Base-by-base conservation (phyloP, 1,284 basidiomycete genomes). In the Tilletia setariae region DNA sequence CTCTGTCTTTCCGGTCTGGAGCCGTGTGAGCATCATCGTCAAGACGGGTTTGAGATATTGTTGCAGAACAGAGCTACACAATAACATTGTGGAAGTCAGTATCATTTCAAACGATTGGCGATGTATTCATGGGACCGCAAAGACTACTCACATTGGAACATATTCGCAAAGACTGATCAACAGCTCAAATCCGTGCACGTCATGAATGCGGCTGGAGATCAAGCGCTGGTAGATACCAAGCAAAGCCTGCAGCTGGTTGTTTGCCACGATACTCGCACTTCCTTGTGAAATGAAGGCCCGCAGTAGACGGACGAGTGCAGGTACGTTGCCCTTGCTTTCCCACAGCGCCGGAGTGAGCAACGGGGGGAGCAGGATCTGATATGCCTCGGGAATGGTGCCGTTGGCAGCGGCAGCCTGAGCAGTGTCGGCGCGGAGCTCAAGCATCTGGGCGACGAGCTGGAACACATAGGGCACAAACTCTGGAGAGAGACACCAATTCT, bases 391-490 rank as follows among this genome's bases (percentile, higher is more conserved):
- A 8, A 96, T 85, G 8, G 42, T 62, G 16, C 35, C 59, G 15
- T 56, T 19, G 46, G 73, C 76, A 8, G 32, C 9, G 35, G 35
- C 35, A 40, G 35, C 35, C 11, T 40, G 35, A 4, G 35, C 35
- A 6, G 35, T 40, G 4, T 85, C 81, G 0, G 85, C 84, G 77
- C 95, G 94, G 9, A 93, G 85, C 75, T 94, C 92, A 44, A 99
- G 89, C 87, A 98, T 93, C 83, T 98, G 95, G 0, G 94, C 91
- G 40, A 98, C 88, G 74, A 98, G 89, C 82, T 98, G 96, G 87
- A 98, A 98, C 65, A 93, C 91, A 82, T 95, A 99, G 1, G 95
- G 95, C 65, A 96, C 91, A 82, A 97, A 98, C 84, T 98, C 95
- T 93, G 81, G 2, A 59, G 46, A 65, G 59, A 19, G 64, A 3